A percentile compares a stretch with the other conserved stretches of the same genome.
phyloP scores from a whole-genome alignment of 495 filamentous ascomycete species.

The Collariella sp. region DNA sequence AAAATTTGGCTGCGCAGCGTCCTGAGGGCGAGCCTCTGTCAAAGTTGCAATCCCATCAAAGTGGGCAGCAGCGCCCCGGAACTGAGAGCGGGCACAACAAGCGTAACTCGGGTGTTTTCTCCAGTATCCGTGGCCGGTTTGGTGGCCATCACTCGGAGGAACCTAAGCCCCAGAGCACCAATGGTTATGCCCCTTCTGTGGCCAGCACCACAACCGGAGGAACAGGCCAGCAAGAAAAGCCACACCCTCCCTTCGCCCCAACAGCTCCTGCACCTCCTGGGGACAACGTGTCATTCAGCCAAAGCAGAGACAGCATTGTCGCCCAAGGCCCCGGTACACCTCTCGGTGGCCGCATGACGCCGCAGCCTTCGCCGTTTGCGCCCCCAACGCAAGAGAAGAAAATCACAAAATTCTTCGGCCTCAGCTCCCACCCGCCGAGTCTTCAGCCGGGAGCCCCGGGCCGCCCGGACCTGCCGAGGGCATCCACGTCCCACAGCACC shows the following conservation, averaged over 20 bases:
- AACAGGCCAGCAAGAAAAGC: conserved; percentile 12
- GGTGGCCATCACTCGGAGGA: conserved; percentile 25
- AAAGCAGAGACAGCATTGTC: conserved; percentile 27
- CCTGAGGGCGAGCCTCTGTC: conserved; percentile 20
- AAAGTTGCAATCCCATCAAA: conserved; percentile 29
- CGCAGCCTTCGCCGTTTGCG: conserved; percentile 16
- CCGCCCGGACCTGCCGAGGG: conserved; percentile 12
- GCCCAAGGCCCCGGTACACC: conserved; percentile 22
- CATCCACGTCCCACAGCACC: conserved; percentile 16
- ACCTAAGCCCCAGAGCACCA: conserved; percentile 14
- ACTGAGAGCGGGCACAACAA: conserved; percentile 23
- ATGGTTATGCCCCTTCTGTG: conserved; percentile 31
- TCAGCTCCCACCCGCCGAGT: conserved; percentile 2
- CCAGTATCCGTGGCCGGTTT: conserved; percentile 26
- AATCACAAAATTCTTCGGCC: conserved; percentile 14
- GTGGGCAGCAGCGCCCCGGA: conserved; percentile 27
- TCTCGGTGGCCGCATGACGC: conserved; percentile 9
- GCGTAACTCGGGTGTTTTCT: conserved; percentile 33
- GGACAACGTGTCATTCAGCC: conserved; percentile 14
- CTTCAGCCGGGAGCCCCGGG: not conserved
- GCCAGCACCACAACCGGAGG: conserved; percentile 29
- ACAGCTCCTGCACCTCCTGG: conserved; percentile 5
- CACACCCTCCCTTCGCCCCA: conserved; percentile 11
- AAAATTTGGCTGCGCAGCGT: conserved; percentile 1
- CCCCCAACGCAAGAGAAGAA: conserved; percentile 17